Base-by-base conservation (phyloP, 306 rosid genomes). In the Begonia fuchsioides region DNA sequence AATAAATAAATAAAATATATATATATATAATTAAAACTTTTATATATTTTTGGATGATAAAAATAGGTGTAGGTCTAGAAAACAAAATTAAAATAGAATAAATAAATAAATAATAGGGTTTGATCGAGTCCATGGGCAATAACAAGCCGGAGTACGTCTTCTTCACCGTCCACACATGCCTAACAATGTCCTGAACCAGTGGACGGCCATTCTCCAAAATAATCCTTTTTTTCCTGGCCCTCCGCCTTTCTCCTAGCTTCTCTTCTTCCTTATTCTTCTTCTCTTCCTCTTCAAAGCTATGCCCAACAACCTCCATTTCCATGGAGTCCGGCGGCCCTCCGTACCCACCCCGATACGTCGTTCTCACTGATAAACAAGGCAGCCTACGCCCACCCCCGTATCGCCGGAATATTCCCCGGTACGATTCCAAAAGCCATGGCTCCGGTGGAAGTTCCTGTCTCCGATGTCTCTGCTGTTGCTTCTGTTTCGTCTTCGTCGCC, bases 311-410 rank as follows among this genome's bases (percentile, higher is more conserved):
- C 8, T 9, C 32, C 10, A 3, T 54, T 20, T 0, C 10, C 52
- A 57, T 57, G 62, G 53, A 57, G 12, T 13, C 61, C 7, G 54
- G 15, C 2, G 39, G 10, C 11, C 53, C 39, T 17, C 39, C 53
- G 26, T 49, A n/a, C 32, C 55, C 48, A 11, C 35, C 56, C 0
- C 39, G n/a, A 49, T 50, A 58, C 35, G 50, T 58, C 15, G 40
- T 58, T 47, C 39, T 50, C 13, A 6, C 49, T 12, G 50, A 40
- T 9, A 8, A 40, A 47, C 40, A 50, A 9, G 11, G 43, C 39
- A 19, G 49, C 63, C 55, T 41, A 20, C 63, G 63, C 13, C 63
- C 63, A 5, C 62, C 62, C 3, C 63, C 63, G 40, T 50, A 58
- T 8, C 55, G 56, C 40, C 63, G 63, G 3, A 19, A 49, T 32